phyloP scores from a whole-genome alignment of 1,284 basidiomycete genomes.

The Leucoagaricus sp. region DNA sequence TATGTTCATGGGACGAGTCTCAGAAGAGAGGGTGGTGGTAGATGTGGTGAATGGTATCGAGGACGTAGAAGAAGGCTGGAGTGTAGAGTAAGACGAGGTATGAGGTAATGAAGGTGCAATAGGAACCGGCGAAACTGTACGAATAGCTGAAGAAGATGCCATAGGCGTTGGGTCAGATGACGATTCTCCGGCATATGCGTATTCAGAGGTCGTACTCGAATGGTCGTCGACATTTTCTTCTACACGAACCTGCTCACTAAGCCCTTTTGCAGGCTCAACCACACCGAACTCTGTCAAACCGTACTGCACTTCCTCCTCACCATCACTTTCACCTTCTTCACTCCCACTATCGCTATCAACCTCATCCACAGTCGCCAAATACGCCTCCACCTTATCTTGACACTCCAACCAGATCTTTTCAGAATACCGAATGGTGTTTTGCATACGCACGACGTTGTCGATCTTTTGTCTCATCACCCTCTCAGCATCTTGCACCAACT shows the following conservation, averaged over 20 bases:
- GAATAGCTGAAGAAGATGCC: constrained; percentile 62
- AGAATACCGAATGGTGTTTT: constrained; percentile 96
- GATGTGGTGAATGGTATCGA: constrained; percentile 18
- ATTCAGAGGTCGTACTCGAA: constrained; percentile 65
- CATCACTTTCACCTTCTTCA: constrained; percentile 38
- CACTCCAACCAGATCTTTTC: constrained; percentile 98
- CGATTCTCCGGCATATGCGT: constrained; percentile 51
- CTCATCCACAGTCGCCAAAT: constrained; percentile 63
- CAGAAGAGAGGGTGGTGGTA: constrained; percentile 23
- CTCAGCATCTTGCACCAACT: constrained; percentile 86
- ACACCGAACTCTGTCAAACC: constrained; percentile 21
- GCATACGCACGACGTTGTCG: constrained; percentile 94
- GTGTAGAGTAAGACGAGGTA: background rate
- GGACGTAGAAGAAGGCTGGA: background rate
- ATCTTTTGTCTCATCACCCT: constrained; percentile 91
- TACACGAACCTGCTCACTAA: background rate
- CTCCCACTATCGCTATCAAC: constrained; percentile 43
- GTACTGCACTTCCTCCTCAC: constrained; percentile 14
- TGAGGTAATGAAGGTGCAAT: constrained; percentile 30
- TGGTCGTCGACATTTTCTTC: constrained; percentile 44
- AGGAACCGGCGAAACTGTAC: constrained; percentile 17
- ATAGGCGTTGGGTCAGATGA: constrained; percentile 69
- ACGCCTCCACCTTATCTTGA: constrained; percentile 84
- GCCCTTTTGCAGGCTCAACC: constrained; percentile 29
- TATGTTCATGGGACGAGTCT: constrained; percentile 18